Conservation (phyloP, 2,329 filamentous ascomycete species). For the Blastomyces gilchristii region DNA sequence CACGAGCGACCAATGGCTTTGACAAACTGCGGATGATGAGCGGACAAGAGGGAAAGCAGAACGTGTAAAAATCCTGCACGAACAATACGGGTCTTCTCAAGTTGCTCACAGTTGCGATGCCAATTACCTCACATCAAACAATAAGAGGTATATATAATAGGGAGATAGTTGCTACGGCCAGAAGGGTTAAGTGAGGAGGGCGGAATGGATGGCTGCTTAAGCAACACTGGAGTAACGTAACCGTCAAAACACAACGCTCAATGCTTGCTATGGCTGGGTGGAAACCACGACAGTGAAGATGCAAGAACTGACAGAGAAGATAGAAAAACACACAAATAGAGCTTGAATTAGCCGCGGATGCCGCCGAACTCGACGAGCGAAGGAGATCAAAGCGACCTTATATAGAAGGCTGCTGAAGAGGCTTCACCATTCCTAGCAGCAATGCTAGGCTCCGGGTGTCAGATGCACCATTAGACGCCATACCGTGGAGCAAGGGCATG, state of each 20-base stretch:
- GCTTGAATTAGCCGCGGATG: not conserved
- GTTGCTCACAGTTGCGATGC: not conserved
- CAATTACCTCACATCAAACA: not conserved
- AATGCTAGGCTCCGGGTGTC: not conserved
- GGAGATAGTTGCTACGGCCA: not conserved
- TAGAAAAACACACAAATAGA: not conserved
- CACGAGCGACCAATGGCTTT: not conserved
- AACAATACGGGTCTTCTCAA: too few species aligned
- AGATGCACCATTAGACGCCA: not conserved
- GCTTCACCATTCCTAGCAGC: not conserved
- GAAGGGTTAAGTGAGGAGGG: not conserved
- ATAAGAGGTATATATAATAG: not conserved
- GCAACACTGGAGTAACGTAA: not conserved
- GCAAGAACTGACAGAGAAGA: not conserved
- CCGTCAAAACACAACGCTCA: not conserved
- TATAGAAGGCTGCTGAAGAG: not conserved
- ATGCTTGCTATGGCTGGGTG: not conserved
- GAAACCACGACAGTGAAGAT: not conserved
- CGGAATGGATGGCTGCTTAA: not conserved
- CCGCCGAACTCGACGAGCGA: not conserved
- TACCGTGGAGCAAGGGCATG: not conserved
- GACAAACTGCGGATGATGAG: not conserved
- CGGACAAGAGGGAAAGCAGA: not conserved
- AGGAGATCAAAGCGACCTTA: not conserved
- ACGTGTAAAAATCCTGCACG: not conserved